phyloP scores from a whole-genome alignment of 2,329 filamentous ascomycete genomes.

The Alternaria tenuissima region DNA sequence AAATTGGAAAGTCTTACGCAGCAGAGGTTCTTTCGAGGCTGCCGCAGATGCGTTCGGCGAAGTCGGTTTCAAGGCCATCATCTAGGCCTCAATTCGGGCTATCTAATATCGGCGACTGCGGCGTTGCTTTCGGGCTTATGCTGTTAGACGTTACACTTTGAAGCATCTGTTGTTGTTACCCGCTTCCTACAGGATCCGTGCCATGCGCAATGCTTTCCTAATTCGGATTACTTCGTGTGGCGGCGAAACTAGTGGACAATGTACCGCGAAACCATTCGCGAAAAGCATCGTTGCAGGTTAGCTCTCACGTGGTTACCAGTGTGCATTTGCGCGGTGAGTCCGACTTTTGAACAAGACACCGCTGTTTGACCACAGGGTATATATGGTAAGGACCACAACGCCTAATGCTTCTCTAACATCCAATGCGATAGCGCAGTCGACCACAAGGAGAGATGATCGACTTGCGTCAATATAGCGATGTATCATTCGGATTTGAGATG shows the following conservation, averaged over 20 bases:
- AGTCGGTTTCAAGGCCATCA: not conserved
- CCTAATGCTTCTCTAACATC: not conserved
- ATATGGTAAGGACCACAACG: conserved; percentile 2
- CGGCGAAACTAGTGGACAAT: conserved; percentile 12
- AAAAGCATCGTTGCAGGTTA: conserved; percentile 23
- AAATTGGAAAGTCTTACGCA: not conserved
- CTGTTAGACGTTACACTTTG: conserved; percentile 4
- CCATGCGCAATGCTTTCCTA: conserved; percentile 18
- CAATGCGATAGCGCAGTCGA: not conserved
- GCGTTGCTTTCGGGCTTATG: conserved; percentile 6
- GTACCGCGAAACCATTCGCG: conserved; percentile 16
- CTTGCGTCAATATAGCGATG: not conserved
- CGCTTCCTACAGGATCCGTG: conserved; percentile 12
- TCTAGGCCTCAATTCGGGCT: not conserved
- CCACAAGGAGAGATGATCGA: not conserved
- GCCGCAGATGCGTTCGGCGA: not conserved
- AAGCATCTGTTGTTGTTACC: conserved; percentile 1
- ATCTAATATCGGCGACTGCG: conserved; percentile 1
- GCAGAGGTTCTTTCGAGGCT: not conserved
- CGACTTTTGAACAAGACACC: conserved; percentile 2
- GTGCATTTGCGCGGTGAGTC: not conserved
- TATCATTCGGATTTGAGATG: not conserved
- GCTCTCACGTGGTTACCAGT: conserved; percentile 17
- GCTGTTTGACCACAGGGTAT: conserved; percentile 1
- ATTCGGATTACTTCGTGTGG: conserved; percentile 12